Evolutionary conservation across 768 basidiomycete species (phyloP).

Genomic region (Tulasnella sp.): DNA sequence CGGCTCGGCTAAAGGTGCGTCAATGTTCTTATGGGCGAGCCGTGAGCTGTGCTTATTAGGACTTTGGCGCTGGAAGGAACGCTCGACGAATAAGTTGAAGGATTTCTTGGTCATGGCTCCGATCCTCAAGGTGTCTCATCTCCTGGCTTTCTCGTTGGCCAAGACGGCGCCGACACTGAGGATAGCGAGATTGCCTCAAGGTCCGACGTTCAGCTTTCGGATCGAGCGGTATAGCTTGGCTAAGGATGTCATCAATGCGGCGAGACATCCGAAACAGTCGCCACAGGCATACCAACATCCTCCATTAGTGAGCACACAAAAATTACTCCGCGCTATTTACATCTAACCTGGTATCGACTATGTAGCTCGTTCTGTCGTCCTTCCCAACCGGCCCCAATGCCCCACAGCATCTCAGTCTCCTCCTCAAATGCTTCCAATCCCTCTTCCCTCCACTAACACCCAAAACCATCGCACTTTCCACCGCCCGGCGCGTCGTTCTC

Average conservation of each 20-base stretch:
- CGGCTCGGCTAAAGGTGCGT: slow-evolving; percentile 76
- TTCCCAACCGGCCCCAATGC: slow-evolving; percentile 65
- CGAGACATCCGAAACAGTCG: slow-evolving; percentile 56
- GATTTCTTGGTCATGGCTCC: slow-evolving; percentile 92
- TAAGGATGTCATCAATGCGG: slow-evolving; percentile 64
- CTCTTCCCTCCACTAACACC: slow-evolving; percentile 91
- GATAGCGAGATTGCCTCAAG: slow-evolving; percentile 74
- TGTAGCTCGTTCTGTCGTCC: slow-evolving; percentile 82
- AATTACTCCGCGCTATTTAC: background rate
- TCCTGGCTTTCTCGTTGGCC: slow-evolving; percentile 85
- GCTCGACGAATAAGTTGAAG: slow-evolving; percentile 78
- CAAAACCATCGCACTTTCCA: slow-evolving; percentile 64
- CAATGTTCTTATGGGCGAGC: no score
- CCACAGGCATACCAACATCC: slow-evolving; percentile 86
- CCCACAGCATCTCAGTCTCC: slow-evolving; percentile 74
- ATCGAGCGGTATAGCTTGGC: slow-evolving; percentile 86
- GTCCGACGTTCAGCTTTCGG: slow-evolving; percentile 89
- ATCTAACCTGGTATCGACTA: no score
- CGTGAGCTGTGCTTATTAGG: no score
- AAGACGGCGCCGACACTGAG: slow-evolving; percentile 76
- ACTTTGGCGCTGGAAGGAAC: slow-evolving; percentile 60
- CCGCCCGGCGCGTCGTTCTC: slow-evolving; percentile 88
- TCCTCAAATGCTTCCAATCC: slow-evolving; percentile 94
- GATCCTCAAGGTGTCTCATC: slow-evolving; percentile 78
- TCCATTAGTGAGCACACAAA: slow-evolving; percentile 59